Percentiles rank a stretch among this genome's conserved stretches.
Evolutionary conservation across 139 green algal genomes (phyloP).

Genomic region (Parachlorella kessleri): DNA sequence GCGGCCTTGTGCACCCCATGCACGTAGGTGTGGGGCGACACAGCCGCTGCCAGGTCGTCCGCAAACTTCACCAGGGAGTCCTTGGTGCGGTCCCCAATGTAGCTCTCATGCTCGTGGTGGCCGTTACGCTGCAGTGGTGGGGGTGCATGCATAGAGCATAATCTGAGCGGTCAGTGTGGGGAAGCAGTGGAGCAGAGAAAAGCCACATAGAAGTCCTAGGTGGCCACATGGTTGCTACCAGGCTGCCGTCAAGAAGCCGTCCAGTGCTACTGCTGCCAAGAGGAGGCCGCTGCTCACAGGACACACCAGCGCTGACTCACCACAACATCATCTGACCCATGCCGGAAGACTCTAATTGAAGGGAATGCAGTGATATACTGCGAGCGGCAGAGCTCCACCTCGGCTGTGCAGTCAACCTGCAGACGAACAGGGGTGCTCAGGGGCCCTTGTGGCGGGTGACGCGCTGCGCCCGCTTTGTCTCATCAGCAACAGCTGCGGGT

Average conservation of each 20-base stretch:
- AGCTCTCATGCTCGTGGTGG: conserved; percentile 71
- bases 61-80: conserved; percentile 85
- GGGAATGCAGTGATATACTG: conserved; percentile 95
- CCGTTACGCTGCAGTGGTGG: conserved; percentile 42
- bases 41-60: conserved; percentile 68
- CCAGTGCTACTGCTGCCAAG: too few relatives aligned
- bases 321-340: conserved; percentile 76
- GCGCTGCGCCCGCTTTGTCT: too few relatives aligned
- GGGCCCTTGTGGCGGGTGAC: too few relatives aligned
- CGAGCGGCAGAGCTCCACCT: conserved; percentile 83
- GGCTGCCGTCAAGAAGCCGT: too few relatives aligned
- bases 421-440: too few relatives aligned
- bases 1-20: conserved; percentile 24
- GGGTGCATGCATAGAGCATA: too few relatives aligned
- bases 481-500: too few relatives aligned
- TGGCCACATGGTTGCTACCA: too few relatives aligned
- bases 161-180: too few relatives aligned
- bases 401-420: conserved; percentile 89
- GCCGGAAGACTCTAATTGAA: conserved; percentile 93
- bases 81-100: conserved; percentile 87
- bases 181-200: too few relatives aligned
- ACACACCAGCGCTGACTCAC: background rate
- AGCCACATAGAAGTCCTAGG: too few relatives aligned
- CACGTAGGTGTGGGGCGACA: conserved; percentile 18
- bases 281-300: too few relatives aligned